These are phyloP conservation scores for Plasmodium adleri DNA, from an alignment of 169 alveolate genomes.

Conservation along the genomic window DNA sequence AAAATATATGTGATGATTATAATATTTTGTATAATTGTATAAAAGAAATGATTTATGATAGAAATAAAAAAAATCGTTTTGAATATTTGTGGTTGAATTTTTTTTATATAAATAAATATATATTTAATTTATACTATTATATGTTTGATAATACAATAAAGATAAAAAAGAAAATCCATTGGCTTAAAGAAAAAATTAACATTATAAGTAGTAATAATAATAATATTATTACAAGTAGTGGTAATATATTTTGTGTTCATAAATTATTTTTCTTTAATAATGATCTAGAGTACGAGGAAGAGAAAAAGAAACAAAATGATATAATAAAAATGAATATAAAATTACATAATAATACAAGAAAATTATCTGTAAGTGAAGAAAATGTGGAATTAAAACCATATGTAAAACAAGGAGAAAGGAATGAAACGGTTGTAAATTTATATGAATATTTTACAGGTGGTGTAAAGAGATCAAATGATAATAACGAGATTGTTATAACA, in stretches of 20 bases:
- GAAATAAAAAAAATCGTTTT: no score
- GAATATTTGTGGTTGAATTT: no score
- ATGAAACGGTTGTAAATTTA: constrained; percentile 43
- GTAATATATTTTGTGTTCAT: no score
- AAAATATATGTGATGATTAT: no score
- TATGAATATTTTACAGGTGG: constrained; percentile 39
- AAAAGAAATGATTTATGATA: no score
- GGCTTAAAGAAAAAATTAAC: no score
- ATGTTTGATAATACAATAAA: background rate
- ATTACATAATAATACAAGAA: constrained; percentile 6
- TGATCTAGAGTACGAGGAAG: background rate
- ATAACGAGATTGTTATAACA: constrained; percentile 18
- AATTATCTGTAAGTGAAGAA: constrained; percentile 14
- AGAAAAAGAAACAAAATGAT: background rate
- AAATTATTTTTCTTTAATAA: no score
- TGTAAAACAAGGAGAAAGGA: constrained; percentile 15
- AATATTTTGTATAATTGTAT: no score
- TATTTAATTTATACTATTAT: background rate
- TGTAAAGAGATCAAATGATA: background rate
- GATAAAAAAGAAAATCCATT: background rate
- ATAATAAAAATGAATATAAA: background rate
- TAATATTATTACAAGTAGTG: no score
- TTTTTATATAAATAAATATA: background rate
- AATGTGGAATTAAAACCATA: constrained; percentile 17
- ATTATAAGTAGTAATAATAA: no score